A percentile compares a stretch with the other conserved stretches of the same genome.
These are phyloP conservation scores for Fusarium sacchari DNA, from an alignment of 2,329 filamentous ascomycete genomes.

Conservation along the genomic window DNA sequence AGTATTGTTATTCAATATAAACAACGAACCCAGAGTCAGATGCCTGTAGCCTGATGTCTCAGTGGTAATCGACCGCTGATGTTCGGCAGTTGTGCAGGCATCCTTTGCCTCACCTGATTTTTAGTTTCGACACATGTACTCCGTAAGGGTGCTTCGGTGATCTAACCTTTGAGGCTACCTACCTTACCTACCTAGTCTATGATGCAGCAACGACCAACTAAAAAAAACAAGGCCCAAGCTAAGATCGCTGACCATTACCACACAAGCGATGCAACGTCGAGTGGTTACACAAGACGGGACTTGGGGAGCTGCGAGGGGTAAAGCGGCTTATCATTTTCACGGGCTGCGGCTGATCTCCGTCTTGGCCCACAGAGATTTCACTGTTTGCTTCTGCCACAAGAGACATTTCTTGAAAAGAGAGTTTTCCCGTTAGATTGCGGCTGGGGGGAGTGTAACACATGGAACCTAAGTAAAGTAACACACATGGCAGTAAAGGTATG, in stretches of 20 bases:
- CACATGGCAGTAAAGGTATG: not conserved
- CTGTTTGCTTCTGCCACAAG: not conserved
- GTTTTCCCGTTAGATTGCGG: not conserved
- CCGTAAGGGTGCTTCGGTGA: not conserved
- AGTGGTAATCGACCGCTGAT: not conserved
- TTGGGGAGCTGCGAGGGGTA: conserved; percentile 33
- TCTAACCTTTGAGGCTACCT: not conserved
- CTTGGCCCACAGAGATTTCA: not conserved
- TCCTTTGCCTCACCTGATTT: not conserved
- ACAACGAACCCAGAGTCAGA: conserved; percentile 2
- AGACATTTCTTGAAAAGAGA: not conserved
- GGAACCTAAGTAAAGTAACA: not conserved
- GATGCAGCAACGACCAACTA: not conserved
- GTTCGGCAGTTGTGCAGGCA: not conserved
- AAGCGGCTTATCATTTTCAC: conserved; percentile 15
- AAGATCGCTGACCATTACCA: not conserved
- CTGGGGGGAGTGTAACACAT: not conserved
- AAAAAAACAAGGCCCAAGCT: not conserved
- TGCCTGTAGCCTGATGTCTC: not conserved
- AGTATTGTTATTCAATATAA: conserved; percentile 17
- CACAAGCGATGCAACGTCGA: conserved; percentile 9
- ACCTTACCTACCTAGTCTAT: not conserved
- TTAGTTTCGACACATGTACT: not conserved
- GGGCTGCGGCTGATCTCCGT: conserved; percentile 12
- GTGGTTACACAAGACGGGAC: conserved; percentile 31